Evolutionary conservation across 2,329 filamentous ascomycete species (phyloP).

Genomic region (Penicillium sp.): DNA sequence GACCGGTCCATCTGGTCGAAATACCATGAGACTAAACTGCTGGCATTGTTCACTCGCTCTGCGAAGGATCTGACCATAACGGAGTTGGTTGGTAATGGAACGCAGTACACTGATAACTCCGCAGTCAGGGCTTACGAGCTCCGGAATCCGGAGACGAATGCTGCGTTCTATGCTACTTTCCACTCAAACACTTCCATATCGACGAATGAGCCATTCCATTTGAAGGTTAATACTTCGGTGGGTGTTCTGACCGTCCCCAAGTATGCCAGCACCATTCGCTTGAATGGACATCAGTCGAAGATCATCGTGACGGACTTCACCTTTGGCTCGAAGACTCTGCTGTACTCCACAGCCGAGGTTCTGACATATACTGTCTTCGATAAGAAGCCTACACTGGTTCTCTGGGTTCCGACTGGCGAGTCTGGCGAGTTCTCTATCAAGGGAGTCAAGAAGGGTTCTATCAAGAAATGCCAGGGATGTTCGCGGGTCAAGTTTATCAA

Average conservation of each 20-base stretch:
- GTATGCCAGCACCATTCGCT: conserved; percentile 48
- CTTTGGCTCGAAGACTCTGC: conserved; percentile 52
- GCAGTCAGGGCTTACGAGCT: conserved; percentile 57
- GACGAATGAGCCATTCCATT: conserved; percentile 54
- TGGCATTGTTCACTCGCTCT: conserved; percentile 60
- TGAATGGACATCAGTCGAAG: conserved; percentile 63
- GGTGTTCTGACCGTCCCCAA: conserved; percentile 57
- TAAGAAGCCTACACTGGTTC: conserved; percentile 47
- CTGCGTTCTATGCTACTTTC: conserved; percentile 60
- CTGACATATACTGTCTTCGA: conserved; percentile 54
- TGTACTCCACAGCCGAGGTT: conserved; percentile 59
- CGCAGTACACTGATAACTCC: conserved; percentile 52
- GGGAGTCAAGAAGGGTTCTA: conserved; percentile 37
- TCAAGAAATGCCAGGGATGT: conserved; percentile 43
- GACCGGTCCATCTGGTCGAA: conserved; percentile 59
- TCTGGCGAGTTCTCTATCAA: conserved; percentile 56
- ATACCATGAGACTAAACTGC: conserved; percentile 63
- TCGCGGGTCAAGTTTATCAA: conserved; percentile 46
- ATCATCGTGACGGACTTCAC: conserved; percentile 61
- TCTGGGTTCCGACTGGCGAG: conserved; percentile 58
- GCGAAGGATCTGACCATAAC: conserved; percentile 59
- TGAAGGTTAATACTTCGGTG: conserved; percentile 57
- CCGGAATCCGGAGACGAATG: conserved; percentile 58
- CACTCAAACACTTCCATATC: conserved; percentile 56
- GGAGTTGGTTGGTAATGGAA: conserved; percentile 51